Base-by-base conservation (phyloP, 306 rosid genomes). In the Argentina anserina region DNA sequence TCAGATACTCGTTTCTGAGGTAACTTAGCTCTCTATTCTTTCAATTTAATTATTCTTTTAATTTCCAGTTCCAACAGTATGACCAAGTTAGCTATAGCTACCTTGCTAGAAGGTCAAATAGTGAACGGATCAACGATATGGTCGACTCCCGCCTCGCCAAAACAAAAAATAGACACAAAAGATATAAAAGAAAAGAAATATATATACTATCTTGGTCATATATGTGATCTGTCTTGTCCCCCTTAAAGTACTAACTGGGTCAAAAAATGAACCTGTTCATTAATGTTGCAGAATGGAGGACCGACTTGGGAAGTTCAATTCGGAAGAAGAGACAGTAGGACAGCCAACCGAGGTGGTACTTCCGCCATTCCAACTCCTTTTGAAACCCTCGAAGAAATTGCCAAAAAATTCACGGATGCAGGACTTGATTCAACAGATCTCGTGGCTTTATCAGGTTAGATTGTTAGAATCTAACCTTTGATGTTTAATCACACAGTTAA, bases 261-360 rank as follows among this genome's bases (percentile, higher is more conserved):
- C 13, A 9, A 25, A 58, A 9, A 25, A 26, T 58, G 29, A 40
- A 7, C 6, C 7, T 40, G 25, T 65, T 6, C n/a, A n/a, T 33
- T 2, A 21, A 8, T 15, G n/a, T 80, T 77, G 69, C 74, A 92
- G 97, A 92, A 93, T 70, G 96, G 96, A 70, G 96, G 97, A 55
- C 96, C 92, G 0, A 61, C 62, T 9, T 92, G 96, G 98, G 82
- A 20, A 47, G 96, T 90, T 76, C 61, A 60, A 15, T 41, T 90
- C 29, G 98, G 98, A 56, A 71, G 98, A 84, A 85, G 94, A 75
- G 97, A 90, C 78, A 91, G 88, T 36, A 53, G 82, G 5, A 59
- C 83, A 61, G 75, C 75, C 66, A 71, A 55, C 75, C 1, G 0
- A 2, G 66, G 28, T 25, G 75, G 75, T 39, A 26, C 65, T 45